Conservation (phyloP, 352 stramenopile species). For the Phytophthora crassamura region DNA sequence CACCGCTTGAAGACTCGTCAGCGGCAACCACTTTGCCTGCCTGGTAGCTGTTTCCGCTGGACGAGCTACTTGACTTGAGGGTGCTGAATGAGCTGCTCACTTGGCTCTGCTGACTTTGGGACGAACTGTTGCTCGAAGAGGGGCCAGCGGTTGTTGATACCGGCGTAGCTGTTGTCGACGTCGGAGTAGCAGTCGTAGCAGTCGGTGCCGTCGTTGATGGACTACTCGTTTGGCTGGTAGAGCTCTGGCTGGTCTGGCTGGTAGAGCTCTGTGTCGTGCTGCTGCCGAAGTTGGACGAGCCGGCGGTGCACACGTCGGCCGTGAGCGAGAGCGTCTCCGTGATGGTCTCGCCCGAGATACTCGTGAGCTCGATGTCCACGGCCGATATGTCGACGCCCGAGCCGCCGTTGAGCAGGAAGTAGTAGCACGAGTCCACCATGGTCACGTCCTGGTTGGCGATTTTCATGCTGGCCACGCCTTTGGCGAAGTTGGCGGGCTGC, state of each 20-base stretch:
- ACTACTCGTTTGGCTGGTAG: slow-evolving; percentile 8
- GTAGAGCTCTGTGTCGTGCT: slow-evolving; percentile 21
- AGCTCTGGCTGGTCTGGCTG: slow-evolving; percentile 22
- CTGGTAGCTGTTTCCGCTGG: slow-evolving; percentile 23
- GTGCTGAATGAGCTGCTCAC: slow-evolving; percentile 14
- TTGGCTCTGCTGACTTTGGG: slow-evolving; percentile 7
- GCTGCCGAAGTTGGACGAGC: slow-evolving; percentile 34
- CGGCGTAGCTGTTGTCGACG: slow-evolving; percentile 9
- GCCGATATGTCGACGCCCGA: slow-evolving; percentile 38
- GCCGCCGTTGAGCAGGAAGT: slow-evolving; percentile 57
- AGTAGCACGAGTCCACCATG: slow-evolving; percentile 76
- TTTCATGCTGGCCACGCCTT: slow-evolving; percentile 41
- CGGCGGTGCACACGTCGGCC: slow-evolving; percentile 46
- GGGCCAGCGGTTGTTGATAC: slow-evolving; percentile 4
- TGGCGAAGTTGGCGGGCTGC: slow-evolving; percentile 50
- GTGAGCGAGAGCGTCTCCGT: slow-evolving; percentile 57
- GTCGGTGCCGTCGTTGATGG: slow-evolving; percentile 25
- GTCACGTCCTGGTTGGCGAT: slow-evolving; percentile 64
- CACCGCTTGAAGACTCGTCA: slow-evolving; percentile 25
- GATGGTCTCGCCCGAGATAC: slow-evolving; percentile 55
- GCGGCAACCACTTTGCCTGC: slow-evolving; percentile 32
- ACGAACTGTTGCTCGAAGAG: slow-evolving; percentile 4
- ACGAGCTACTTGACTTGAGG: slow-evolving; percentile 10
- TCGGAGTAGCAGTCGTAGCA: slow-evolving; percentile 22
- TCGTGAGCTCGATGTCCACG: slow-evolving; percentile 59